Evolutionary conservation across 1,284 basidiomycete species (phyloP).

Genomic region (Ganoderma boninense): DNA sequence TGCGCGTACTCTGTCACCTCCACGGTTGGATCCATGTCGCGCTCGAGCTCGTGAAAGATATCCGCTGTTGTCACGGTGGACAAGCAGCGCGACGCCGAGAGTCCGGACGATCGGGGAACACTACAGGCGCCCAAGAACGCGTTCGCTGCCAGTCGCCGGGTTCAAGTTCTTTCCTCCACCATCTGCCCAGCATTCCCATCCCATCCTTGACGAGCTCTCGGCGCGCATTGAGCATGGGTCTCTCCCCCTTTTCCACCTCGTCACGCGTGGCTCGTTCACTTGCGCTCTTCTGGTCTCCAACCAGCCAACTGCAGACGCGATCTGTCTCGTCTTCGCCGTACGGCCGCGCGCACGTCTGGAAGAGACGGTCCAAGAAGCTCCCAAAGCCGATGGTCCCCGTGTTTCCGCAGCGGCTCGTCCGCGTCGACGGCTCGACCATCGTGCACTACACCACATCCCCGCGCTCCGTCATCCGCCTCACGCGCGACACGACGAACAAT

Average conservation of each 20-base stretch:
- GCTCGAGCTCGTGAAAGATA: not conserved
- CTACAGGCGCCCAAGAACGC: no score
- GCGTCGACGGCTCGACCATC: conserved; percentile 89
- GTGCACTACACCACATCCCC: conserved; percentile 89
- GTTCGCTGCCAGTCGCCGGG: no score
- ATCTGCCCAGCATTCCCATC: not conserved
- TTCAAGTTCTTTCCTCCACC: not conserved
- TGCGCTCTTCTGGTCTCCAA: not conserved
- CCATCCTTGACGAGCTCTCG: not conserved
- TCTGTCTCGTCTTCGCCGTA: conserved; percentile 73
- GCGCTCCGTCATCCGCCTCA: conserved; percentile 74
- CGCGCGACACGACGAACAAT: conserved; percentile 88
- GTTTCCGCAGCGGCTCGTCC: conserved; percentile 84
- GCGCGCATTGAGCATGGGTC: not conserved
- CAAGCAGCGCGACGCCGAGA: no score
- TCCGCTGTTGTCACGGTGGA: not conserved
- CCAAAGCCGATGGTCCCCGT: conserved; percentile 86
- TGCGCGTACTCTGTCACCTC: not conserved
- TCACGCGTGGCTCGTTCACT: not conserved
- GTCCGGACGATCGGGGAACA: no score
- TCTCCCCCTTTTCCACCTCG: not conserved
- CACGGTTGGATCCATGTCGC: not conserved
- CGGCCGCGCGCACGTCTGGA: conserved; percentile 80
- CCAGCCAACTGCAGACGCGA: conserved; percentile 43
- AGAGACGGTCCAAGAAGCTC: conserved; percentile 66